Conservation (phyloP, 176 grass and related monocot species). For the Triticum timopheevii region DNA sequence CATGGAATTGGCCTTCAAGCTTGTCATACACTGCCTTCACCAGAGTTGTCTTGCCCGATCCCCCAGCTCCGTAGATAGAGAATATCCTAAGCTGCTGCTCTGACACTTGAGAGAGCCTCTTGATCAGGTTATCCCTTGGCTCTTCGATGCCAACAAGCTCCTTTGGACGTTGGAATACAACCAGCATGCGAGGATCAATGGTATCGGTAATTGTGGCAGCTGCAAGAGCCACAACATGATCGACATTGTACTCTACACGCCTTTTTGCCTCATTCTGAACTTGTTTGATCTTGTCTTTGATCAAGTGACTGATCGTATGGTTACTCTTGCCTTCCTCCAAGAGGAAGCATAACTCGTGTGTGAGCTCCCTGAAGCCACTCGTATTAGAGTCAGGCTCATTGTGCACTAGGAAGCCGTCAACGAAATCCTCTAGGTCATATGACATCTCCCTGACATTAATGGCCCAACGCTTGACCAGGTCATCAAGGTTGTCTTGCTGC, state of each 20-base stretch:
- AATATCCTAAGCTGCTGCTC: background rate
- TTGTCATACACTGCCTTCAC: background rate
- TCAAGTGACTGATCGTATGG: background rate
- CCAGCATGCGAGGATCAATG: background rate
- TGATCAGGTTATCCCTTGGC: background rate
- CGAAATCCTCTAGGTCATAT: background rate
- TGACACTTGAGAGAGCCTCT: background rate
- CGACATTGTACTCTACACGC: too few relatives aligned
- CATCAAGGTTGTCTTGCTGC: background rate
- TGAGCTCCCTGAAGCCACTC: background rate
- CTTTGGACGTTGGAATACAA: background rate
- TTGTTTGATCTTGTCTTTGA: background rate
- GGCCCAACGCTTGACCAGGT: background rate
- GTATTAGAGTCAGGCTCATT: background rate
- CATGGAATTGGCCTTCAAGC: background rate
- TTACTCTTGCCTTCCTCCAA: background rate
- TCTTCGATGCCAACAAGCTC: background rate
- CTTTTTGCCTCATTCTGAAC: background rate
- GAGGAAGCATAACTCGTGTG: background rate
- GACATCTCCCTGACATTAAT: background rate
- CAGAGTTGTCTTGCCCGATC: background rate
- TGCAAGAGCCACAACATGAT: background rate
- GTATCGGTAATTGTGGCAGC: background rate
- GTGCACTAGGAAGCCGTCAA: background rate
- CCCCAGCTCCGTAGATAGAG: background rate